Evolutionary conservation across 2,329 filamentous ascomycete genomes (phyloP), one percentile per base, ranked within the genome.

Genomic region (Chaetomium strumarium): DNA sequence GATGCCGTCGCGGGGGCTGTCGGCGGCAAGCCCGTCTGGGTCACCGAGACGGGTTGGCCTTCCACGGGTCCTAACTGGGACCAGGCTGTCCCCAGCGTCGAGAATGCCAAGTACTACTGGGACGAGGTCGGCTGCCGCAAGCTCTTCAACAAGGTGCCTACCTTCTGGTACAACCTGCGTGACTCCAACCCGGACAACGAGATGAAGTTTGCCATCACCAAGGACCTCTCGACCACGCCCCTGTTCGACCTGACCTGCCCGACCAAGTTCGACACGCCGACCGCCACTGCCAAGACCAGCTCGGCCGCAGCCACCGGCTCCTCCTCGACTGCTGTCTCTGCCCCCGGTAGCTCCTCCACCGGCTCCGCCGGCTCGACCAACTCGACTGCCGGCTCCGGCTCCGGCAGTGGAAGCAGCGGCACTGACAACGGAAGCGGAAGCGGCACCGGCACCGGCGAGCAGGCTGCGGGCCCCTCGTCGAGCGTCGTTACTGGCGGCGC

Each of bases 41-140:
- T 83, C 43, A 81, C 79, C 17, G 82, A 86, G 74, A 84, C 80
- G 12, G 83, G 83, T 62, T 86, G 82, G 83, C 83, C 84, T 46
- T 71, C 73, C 46, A 68, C 65, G 34, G 84, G 84, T 37, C 64
- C 71, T 11, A 70, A 71, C 46, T 77, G 75, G 68, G 80, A 80
- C 48, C 60, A 75, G 66, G 83, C 78, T 49, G 73, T 76, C 10
- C 65, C 84, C 45, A 78, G 72, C 57, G 67, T 77, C 30, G 66
- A 72, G 31, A 86, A 86, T 64, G 80, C 83, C 55, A 75, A 82
- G 72, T 73, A 71, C 57, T 87, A 83, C 75, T 87, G 82, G 80
- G 69, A 76, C 47, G 70, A 77, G 36, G 70, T 85, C 56, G 83
- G 76, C 48, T 87, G 84, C 74, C 70, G 73, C 56, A 70, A 73